Evolutionary conservation across 345 rosid species (phyloP).

Genomic region (Arabidopsis arenosa): DNA sequence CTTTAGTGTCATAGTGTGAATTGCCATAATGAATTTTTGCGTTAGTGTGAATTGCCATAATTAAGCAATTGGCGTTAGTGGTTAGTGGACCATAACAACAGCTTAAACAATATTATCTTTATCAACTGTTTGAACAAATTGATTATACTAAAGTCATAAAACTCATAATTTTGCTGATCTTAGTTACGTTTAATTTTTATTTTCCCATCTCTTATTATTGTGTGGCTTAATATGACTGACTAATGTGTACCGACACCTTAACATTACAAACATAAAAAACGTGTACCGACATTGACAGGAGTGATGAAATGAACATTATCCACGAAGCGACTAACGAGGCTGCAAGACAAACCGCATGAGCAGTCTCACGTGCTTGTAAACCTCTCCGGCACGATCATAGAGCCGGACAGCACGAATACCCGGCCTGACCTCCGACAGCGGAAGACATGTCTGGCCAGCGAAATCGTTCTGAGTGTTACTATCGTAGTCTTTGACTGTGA

Average conservation of each 20-base stretch:
- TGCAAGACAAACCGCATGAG: conserved; percentile 43
- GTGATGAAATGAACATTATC: conserved; percentile 4
- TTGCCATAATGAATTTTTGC: background rate
- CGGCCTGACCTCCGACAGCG: conserved; percentile 61
- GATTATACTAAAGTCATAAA: background rate
- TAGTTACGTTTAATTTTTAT: background rate
- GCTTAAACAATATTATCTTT: background rate
- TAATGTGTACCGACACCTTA: conserved; percentile 6
- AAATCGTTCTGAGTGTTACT: conserved; percentile 74
- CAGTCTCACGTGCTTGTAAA: conserved; percentile 60
- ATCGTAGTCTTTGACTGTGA: conserved; percentile 75
- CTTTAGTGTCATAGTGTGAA: background rate
- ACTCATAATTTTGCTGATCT: background rate
- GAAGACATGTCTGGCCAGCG: conserved; percentile 86
- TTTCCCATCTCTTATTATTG: background rate
- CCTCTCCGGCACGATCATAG: conserved; percentile 57
- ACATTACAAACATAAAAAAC: background rate
- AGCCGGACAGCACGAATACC: conserved; percentile 81
- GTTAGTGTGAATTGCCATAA: conserved; percentile 11
- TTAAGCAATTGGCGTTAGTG: conserved; percentile 11
- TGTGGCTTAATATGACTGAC: background rate
- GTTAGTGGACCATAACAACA: conserved; percentile 23
- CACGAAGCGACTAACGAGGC: conserved; percentile 21
- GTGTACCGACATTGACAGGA: conserved; percentile 23
- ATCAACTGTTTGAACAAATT: conserved; percentile 7